Evolutionary conservation across 2,329 filamentous ascomycete genomes (phyloP).

Genomic region (Cytospora paraplurivora): DNA sequence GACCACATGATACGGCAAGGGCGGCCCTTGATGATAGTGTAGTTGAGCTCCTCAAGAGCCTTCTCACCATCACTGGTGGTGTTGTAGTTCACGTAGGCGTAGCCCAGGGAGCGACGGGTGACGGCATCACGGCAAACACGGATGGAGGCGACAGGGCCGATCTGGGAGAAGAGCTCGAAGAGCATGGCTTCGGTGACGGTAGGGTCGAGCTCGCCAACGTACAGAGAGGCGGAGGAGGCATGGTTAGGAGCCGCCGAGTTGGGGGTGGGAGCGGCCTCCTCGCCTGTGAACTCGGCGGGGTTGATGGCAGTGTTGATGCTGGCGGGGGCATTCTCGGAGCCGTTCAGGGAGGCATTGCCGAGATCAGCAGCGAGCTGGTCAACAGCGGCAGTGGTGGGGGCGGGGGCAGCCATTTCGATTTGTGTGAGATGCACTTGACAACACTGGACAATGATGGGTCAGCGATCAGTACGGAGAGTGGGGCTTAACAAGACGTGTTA

Average conservation of each 20-base stretch:
- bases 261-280: constrained; percentile 70
- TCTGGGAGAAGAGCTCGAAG: constrained; percentile 99
- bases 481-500: constrained; percentile 23
- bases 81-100: constrained; percentile 99
- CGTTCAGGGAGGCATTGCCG: constrained; percentile 70
- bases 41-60: constrained; percentile 98
- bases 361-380: constrained; percentile 82
- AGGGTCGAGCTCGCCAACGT: constrained; percentile 96
- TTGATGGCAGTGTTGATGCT: constrained; percentile 72
- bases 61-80: constrained; percentile 95
- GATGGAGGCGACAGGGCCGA: constrained; percentile 97
- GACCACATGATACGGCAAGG: constrained; percentile 99
- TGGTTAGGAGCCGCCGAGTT: constrained; percentile 77
- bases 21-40: constrained; percentile 97
- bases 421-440: constrained; percentile 31
- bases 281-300: constrained; percentile 52
- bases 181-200: constrained; percentile 99
- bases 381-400: constrained; percentile 62
- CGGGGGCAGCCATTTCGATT: constrained; percentile 62
- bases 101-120: constrained; percentile 96
- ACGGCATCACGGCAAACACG: constrained; percentile 99
- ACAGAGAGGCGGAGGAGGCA: constrained; percentile 96
- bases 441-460: constrained; percentile 32
- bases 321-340: constrained; percentile 65
- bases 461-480: constrained; percentile 24